Percentiles rank a stretch among this genome's conserved stretches.
These are phyloP conservation scores for Fusarium brevicatenulatum DNA, from an alignment of 2,329 filamentous ascomycete species.

Conservation along the genomic window DNA sequence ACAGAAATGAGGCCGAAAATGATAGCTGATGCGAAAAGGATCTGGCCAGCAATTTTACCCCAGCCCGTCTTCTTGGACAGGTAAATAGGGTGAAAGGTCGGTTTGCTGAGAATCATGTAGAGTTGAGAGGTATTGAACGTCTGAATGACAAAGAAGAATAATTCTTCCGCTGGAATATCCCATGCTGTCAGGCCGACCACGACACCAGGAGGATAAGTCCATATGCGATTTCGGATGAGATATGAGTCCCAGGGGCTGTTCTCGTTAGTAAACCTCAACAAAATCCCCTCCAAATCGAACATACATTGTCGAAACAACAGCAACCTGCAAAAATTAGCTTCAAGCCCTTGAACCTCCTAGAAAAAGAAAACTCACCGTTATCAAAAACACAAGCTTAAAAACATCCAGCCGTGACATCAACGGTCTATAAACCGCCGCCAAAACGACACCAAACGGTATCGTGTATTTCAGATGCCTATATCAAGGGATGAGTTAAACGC, in stretches of 20 bases:
- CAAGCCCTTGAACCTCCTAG: accelerated
- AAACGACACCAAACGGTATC: slow-evolving; percentile 29
- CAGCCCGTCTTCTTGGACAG: slow-evolving; percentile 45
- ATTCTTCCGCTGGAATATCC: slow-evolving; percentile 75
- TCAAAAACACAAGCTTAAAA: slow-evolving; percentile 30
- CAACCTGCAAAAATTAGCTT: slow-evolving; percentile 44
- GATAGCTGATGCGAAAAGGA: slow-evolving; percentile 56
- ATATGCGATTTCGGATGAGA: slow-evolving; percentile 73
- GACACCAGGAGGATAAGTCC: slow-evolving; percentile 75
- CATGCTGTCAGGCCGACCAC: slow-evolving; percentile 71
- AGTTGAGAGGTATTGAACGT: slow-evolving; percentile 77
- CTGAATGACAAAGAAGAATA: slow-evolving; percentile 82
- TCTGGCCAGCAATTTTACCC: slow-evolving; percentile 59
- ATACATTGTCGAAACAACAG: slow-evolving; percentile 70
- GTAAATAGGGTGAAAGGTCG: slow-evolving; percentile 62
- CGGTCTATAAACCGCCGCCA: slow-evolving; percentile 27
- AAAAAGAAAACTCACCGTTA: slow-evolving; percentile 9
- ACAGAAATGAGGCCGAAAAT: slow-evolving; percentile 55
- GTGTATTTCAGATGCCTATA: slow-evolving; percentile 41
- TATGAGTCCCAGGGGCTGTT: slow-evolving; percentile 76
- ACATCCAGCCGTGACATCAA: slow-evolving; percentile 33
- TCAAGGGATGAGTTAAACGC: neutral
- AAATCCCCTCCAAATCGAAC: neutral
- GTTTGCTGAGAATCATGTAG: slow-evolving; percentile 74
- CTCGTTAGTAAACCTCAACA: neutral